Evolutionary conservation across 495 filamentous ascomycete genomes (phyloP).

Genomic region (Articulospora tetracladia): DNA sequence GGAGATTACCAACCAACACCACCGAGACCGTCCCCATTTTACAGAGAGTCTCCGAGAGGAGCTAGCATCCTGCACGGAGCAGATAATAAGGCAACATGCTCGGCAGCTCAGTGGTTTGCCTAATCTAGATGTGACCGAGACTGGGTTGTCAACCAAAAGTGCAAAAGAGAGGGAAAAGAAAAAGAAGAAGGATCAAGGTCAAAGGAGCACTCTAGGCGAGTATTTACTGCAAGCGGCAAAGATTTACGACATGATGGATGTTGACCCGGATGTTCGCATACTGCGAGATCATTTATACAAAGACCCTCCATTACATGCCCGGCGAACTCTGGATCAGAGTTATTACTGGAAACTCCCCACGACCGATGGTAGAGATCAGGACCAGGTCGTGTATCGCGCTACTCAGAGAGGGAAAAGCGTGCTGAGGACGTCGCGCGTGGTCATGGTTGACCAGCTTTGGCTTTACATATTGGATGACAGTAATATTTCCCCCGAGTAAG

Average conservation of each 20-base stretch:
- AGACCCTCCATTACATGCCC: neutral
- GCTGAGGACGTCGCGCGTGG: conserved; percentile 9
- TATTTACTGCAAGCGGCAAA: neutral
- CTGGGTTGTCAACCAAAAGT: neutral
- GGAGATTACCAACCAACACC: neutral
- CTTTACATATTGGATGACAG: conserved; percentile 12
- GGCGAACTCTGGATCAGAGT: neutral
- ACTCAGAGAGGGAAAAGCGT: conserved; percentile 12
- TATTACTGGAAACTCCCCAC: neutral
- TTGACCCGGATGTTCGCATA: neutral
- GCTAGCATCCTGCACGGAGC: neutral
- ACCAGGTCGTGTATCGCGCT: conserved; percentile 4
- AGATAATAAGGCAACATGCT: neutral
- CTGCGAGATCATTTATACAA: neutral
- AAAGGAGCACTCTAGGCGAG: neutral
- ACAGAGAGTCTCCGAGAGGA: neutral
- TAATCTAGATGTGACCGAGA: neutral
- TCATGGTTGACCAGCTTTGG: conserved; percentile 18
- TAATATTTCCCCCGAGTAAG: neutral
- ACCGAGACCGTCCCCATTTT: no score
- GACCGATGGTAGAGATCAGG: neutral
- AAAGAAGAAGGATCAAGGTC: neutral
- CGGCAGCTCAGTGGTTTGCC: no score
- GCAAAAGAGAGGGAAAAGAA: neutral
- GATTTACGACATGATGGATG: neutral